Evolutionary conservation across 352 stramenopile genomes (phyloP).

Genomic region (Blastocystis sp.): DNA sequence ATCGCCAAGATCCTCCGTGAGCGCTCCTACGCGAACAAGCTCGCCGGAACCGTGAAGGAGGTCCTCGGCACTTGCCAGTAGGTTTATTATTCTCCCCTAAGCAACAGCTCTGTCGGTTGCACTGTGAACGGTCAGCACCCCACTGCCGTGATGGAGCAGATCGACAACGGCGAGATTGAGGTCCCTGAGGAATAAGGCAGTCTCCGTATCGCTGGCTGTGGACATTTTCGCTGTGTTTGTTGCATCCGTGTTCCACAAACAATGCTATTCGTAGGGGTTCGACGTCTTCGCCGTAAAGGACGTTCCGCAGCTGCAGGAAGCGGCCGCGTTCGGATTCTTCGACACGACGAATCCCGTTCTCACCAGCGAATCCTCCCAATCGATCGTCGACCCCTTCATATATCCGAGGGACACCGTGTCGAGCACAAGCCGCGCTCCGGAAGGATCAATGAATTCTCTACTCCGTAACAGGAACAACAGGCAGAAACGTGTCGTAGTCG

Average conservation of each 20-base stretch:
- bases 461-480: neutral
- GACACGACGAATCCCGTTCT: conserved; percentile 54
- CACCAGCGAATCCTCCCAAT: conserved; percentile 57
- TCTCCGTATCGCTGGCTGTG: too few relatives aligned
- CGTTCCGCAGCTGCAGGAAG: conserved; percentile 56
- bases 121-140: too few relatives aligned
- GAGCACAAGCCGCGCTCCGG: conserved; percentile 45
- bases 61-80: too few relatives aligned
- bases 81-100: too few relatives aligned
- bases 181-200: too few relatives aligned
- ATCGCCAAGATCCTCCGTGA: too few relatives aligned
- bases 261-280: conserved; percentile 29
- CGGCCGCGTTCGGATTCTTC: conserved; percentile 63
- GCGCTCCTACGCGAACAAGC: too few relatives aligned
- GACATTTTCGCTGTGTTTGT: too few relatives aligned
- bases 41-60: too few relatives aligned
- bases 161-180: too few relatives aligned
- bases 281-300: conserved; percentile 47
- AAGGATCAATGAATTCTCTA: conserved; percentile 62
- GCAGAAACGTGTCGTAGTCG: conserved; percentile 44
- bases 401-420: conserved; percentile 54
- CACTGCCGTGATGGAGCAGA: too few relatives aligned
- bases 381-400: conserved; percentile 51
- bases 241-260: neutral
- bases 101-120: too few relatives aligned